Evolutionary conservation across 768 basidiomycete species (phyloP).

Genomic region (Daedaleopsis nitida): DNA sequence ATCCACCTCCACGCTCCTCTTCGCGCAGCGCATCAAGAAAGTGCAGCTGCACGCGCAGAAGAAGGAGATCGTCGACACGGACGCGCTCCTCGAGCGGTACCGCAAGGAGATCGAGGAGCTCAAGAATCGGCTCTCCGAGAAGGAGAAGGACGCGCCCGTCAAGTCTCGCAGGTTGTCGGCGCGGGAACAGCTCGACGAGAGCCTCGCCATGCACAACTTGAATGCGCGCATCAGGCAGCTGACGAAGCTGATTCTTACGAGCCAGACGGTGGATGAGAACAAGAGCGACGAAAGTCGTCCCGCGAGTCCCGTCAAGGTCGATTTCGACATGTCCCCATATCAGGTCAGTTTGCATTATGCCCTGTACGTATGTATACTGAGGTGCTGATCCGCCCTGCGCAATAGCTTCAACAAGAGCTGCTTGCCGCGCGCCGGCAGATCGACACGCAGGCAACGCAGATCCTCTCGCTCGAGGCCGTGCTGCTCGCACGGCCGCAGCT

Average conservation of each 20-base stretch:
- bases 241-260: slow-evolving; percentile 84
- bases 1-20: slow-evolving; percentile 85
- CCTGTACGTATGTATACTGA: not conserved
- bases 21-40: slow-evolving; percentile 89
- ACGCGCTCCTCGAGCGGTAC: slow-evolving; percentile 92
- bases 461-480: slow-evolving; percentile 80
- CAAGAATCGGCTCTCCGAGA: slow-evolving; percentile 67
- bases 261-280: slow-evolving; percentile 74
- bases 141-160: slow-evolving; percentile 62
- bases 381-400: not conserved
- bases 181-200: slow-evolving; percentile 80
- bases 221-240: slow-evolving; percentile 80
- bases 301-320: slow-evolving; percentile 82
- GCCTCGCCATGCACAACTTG: slow-evolving; percentile 81
- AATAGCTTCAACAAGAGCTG: slow-evolving; percentile 84
- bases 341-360: slow-evolving; percentile 48
- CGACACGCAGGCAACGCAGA: slow-evolving; percentile 80
- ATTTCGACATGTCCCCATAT: slow-evolving; percentile 88
- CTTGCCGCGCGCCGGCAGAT: slow-evolving; percentile 76
- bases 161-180: slow-evolving; percentile 46
- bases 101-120: slow-evolving; percentile 93
- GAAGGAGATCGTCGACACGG: slow-evolving; percentile 92
- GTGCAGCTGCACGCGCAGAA: slow-evolving; percentile 88
- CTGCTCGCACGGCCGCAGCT: slow-evolving; percentile 70
- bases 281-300: slow-evolving; percentile 75